These are phyloP conservation scores for Lecanoromycetidae sp. DNA, from an alignment of 2,329 filamentous ascomycete species.

Conservation along the genomic window DNA sequence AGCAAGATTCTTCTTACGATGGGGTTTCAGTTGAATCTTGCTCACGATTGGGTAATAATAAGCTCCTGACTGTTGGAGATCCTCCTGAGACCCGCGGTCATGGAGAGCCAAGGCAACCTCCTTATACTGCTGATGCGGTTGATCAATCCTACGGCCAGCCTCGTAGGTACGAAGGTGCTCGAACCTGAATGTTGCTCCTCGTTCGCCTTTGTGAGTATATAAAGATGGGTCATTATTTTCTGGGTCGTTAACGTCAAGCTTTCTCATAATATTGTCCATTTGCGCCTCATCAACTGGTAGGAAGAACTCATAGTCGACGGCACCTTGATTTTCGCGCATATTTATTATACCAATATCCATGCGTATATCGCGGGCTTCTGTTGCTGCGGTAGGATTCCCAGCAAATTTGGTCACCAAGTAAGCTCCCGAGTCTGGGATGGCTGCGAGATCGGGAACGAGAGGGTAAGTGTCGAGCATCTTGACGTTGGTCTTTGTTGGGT, in stretches of 20 bases:
- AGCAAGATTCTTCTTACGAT: conserved; percentile 33
- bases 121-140: conserved; percentile 40
- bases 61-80: conserved; percentile 37
- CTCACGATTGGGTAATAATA: conserved; percentile 52
- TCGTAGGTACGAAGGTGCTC: conserved; percentile 50
- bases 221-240: conserved; percentile 41
- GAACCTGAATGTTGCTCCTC: conserved; percentile 38
- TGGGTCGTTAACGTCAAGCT: conserved; percentile 42
- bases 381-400: conserved; percentile 42
- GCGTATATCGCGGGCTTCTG: conserved; percentile 40
- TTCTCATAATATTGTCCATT: conserved; percentile 42
- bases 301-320: conserved; percentile 49
- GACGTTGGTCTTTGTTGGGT: conserved; percentile 46
- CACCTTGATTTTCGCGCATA: conserved; percentile 31
- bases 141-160: conserved; percentile 41
- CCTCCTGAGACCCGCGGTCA: conserved; percentile 30
- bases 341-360: conserved; percentile 47
- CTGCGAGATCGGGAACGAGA: conserved; percentile 48
- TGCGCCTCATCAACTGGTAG: conserved; percentile 39
- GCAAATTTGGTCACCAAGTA: conserved; percentile 51
- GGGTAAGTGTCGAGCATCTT: conserved; percentile 49
- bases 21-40: conserved; percentile 43
- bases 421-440: conserved; percentile 45
- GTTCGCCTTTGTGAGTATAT: conserved; percentile 36
- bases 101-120: conserved; percentile 49